Base-by-base conservation (phyloP, 495 filamentous ascomycete genomes). In the Cercophora sp. region DNA sequence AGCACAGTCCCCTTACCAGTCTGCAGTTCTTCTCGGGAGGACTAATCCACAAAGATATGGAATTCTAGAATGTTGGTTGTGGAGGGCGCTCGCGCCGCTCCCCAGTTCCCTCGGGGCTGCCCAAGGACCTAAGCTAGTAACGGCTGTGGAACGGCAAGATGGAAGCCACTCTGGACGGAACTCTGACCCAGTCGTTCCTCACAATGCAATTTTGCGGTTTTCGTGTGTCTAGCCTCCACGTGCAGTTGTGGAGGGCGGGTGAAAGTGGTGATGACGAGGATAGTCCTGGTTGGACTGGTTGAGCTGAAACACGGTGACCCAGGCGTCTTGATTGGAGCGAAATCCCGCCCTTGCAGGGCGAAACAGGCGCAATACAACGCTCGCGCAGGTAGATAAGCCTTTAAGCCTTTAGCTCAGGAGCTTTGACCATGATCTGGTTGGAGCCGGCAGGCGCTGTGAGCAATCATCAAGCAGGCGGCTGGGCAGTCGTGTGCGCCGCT, bases 351-450 rank as follows among this genome's bases (percentile, higher is more conserved):
- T 61, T 59, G 60, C 54, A 62, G 62, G n/a, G 35, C 51, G 27
- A 62, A 60, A 56, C 52, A 42, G 46, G 48, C 22, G 32, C 41
- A 56, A 58, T 63, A 44, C 55, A 52, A 65, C 57, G 54, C 57
- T 58, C 60, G 54, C n/a, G n/a, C 31, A 34, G 40, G 51, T 35
- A 32, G 29, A 32, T 32, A 32, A 13, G 29, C 29, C 29, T 24
- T 42, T 32, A 52, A 52, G 48, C 48, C 36, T 52, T 24, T 52
- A 26, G 40, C 24, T 37, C 50, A 45, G 50, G 50, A 39, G 50
- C 29, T 45, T 37, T n/a, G 20, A 43, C 48, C 36, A 9, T 19
- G 37, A 32, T 32, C 37, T 15, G 3, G 9, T n/a, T 13, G 13
- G 26, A 40, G 34, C 45, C 19, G 22, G 13, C 11, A 15, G 32